Conservation (phyloP, 805 yeast species). For the Martiniozyma abietophila region DNA sequence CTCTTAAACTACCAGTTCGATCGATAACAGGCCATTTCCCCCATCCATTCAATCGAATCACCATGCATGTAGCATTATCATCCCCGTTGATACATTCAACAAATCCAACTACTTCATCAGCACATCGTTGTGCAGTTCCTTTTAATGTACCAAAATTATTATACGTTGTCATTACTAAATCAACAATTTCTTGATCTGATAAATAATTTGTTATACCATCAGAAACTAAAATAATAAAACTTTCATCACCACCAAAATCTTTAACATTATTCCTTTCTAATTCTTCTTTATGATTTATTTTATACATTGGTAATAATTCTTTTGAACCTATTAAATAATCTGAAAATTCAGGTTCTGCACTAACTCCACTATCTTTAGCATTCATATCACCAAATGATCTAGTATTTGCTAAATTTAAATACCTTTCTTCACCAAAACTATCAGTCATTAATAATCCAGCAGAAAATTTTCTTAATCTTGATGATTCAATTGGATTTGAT, state of each 20-base stretch:
- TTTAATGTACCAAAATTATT: constrained; percentile 52
- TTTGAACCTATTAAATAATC: constrained; percentile 62
- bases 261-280: constrained; percentile 17
- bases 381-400: constrained; percentile 85
- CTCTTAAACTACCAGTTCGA: constrained; percentile 75
- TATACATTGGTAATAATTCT: constrained; percentile 27
- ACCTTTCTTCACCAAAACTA: constrained; percentile 88
- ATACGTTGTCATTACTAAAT: constrained; percentile 63
- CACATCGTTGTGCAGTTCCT: constrained; percentile 80
- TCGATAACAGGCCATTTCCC: constrained; percentile 84
- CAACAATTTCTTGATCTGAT: constrained; percentile 87
- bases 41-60: constrained; percentile 81
- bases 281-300: constrained; percentile 16
- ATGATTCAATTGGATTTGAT: constrained; percentile 65
- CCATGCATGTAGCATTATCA: constrained; percentile 91
- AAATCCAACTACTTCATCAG: constrained; percentile 75
- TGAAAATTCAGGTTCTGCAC: constrained; percentile 85
- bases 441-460: constrained; percentile 67
- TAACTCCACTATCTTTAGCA: constrained; percentile 75
- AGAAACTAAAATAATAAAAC: constrained; percentile 70
- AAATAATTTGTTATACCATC: constrained; percentile 83
- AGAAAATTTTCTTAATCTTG: constrained; percentile 56
- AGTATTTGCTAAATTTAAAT: constrained; percentile 75
- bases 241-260: constrained; percentile 73
- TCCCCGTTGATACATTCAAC: constrained; percentile 84